Percentiles rank a stretch among this genome's conserved stretches.
Conservation (phyloP, 129 eudicot species). For the Ambrosia trifida region DNA sequence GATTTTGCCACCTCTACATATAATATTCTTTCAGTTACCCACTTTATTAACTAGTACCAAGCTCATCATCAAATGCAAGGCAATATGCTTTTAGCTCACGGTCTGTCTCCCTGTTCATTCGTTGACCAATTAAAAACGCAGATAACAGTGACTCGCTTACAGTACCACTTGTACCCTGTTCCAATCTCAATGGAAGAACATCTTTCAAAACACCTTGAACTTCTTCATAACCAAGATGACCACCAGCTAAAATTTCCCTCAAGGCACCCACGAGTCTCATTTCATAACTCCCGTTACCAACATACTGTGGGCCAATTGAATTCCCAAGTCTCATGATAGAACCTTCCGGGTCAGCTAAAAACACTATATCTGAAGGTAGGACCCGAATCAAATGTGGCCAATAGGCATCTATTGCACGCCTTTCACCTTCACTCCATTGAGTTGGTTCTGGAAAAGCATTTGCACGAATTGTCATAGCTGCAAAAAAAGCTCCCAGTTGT, state of each 20-base stretch:
- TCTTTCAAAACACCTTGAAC: constrained; percentile 95
- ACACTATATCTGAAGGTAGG: constrained; percentile 72
- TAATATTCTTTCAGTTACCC: constrained; percentile 25
- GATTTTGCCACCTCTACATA: constrained; percentile 16
- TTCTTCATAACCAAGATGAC: constrained; percentile 97
- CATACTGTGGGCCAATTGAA: constrained; percentile 82
- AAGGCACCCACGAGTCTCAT: constrained; percentile 98
- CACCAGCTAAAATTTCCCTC: constrained; percentile 95
- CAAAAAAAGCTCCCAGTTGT: constrained; percentile 93
- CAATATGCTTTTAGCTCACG: constrained; percentile 96
- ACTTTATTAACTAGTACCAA: constrained; percentile 49
- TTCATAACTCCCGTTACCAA: constrained; percentile 83
- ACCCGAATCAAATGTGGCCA: constrained; percentile 90
- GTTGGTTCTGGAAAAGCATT: constrained; percentile 91
- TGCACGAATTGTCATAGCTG: constrained; percentile 96
- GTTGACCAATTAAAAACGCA: constrained; percentile 94
- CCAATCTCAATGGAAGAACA: constrained; percentile 64
- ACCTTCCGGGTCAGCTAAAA: constrained; percentile 98
- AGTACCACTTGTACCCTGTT: constrained; percentile 39
- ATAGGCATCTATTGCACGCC: constrained; percentile 83
- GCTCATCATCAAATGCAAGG: constrained; percentile 96
- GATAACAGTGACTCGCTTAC: constrained; percentile 84
- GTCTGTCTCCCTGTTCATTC: constrained; percentile 98
- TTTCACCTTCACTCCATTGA: constrained; percentile 99
- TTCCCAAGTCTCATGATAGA: constrained; percentile 83